These are phyloP conservation scores for Komagataella populi DNA, from an alignment of 805 yeast genomes.

Conservation along the genomic window DNA sequence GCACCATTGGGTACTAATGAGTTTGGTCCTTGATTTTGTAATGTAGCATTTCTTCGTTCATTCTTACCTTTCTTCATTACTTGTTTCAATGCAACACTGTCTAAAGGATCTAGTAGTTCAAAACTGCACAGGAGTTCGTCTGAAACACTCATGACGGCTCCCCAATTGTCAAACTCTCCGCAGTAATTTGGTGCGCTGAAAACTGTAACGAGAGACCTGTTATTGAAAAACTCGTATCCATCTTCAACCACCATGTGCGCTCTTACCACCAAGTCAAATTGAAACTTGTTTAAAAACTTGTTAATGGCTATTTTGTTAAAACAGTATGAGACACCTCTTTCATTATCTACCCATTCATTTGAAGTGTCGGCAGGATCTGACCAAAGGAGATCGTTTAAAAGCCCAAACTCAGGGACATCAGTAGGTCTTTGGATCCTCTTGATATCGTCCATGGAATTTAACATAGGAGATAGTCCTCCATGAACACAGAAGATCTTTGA, in stretches of 20 bases:
- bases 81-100: slow-evolving; percentile 83
- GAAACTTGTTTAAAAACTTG: slow-evolving; percentile 60
- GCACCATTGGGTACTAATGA: background rate
- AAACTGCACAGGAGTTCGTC: slow-evolving; percentile 88
- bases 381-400: slow-evolving; percentile 69
- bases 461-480: slow-evolving; percentile 71
- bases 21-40: slow-evolving; percentile 3
- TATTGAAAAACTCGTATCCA: slow-evolving; percentile 68
- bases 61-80: slow-evolving; percentile 90
- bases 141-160: slow-evolving; percentile 94
- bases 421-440: slow-evolving; percentile 68
- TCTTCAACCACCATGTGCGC: slow-evolving; percentile 86
- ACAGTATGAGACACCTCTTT: slow-evolving; percentile 73
- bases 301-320: slow-evolving; percentile 70
- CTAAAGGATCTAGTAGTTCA: slow-evolving; percentile 88
- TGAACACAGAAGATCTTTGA: slow-evolving; percentile 89
- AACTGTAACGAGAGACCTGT: slow-evolving; percentile 57
- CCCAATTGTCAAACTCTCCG: slow-evolving; percentile 89
- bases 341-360: slow-evolving; percentile 83
- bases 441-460: slow-evolving; percentile 63
- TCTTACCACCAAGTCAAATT: slow-evolving; percentile 69
- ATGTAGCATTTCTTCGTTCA: slow-evolving; percentile 55
- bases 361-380: slow-evolving; percentile 75
- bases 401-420: slow-evolving; percentile 75
- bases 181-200: slow-evolving; percentile 69